Conservation (phyloP, 768 basidiomycete species). For the Rhodocollybia butyracea region DNA sequence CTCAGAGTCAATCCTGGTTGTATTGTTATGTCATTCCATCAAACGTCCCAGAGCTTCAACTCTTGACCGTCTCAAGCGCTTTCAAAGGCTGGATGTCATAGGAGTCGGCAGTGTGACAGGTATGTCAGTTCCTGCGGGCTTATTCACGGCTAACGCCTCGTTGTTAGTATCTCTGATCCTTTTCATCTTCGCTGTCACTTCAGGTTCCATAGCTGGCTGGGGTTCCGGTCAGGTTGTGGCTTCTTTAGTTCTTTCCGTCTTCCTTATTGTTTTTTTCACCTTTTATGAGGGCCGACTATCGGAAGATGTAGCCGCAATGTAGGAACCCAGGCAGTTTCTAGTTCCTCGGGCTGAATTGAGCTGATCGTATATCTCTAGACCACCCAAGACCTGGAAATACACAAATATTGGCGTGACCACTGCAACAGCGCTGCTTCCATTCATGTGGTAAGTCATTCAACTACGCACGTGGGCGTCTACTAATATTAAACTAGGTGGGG, state of each 20-base stretch:
- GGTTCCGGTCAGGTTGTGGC: constrained; percentile 32
- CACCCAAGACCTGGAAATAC: constrained; percentile 40
- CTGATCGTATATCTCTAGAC: constrained; percentile 19
- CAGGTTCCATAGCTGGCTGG: constrained; percentile 43
- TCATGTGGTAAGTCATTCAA: constrained; percentile 28
- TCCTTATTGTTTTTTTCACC: constrained; percentile 31
- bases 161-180: neutral
- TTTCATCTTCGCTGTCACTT: neutral
- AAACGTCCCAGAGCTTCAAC: neutral
- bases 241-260: constrained; percentile 37
- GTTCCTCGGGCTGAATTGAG: too few species aligned
- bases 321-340: neutral
- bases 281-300: neutral
- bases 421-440: constrained; percentile 32
- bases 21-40: constrained; percentile 31
- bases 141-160: neutral
- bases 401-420: constrained; percentile 37
- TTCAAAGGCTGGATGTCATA: neutral
- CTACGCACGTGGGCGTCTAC: neutral
- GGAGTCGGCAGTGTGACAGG: neutral
- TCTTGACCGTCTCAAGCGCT: neutral
- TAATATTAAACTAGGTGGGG: constrained; percentile 23
- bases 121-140: neutral
- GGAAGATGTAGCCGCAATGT: neutral
- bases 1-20: constrained; percentile 25